Base-by-base conservation (phyloP, 768 basidiomycete genomes). In the Leccinum boreale region DNA sequence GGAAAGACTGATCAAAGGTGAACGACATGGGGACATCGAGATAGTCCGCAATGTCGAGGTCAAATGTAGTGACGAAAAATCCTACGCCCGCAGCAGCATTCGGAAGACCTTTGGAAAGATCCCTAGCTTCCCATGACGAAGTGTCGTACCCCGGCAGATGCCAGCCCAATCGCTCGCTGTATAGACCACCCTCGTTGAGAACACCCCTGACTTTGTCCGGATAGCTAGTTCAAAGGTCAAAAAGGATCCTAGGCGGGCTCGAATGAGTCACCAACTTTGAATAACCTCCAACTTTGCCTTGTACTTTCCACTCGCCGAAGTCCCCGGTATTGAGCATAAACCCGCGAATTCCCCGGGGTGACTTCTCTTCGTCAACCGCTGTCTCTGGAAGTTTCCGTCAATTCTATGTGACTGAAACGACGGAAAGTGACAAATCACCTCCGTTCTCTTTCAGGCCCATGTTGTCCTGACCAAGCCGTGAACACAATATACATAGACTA, bases 21-120 rank as follows among this genome's bases (percentile, higher is more conserved):
- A 92, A 90, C 14, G 86, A 87, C 63, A 92, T 73, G 60, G 82
- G 82, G 5, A 83, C 80, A 64, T 93, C 92, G n/a, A 82, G 70
- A 21, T 78, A 83, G 11, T 68, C 60, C 0, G 86, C 82, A 29
- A 92, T 76, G 46, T 79, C 65, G 39, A 93, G 73, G 14, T 82
- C 74, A 70, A 94, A 89, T 0, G 83, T 87, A 6, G 90, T 85
- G 21, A 88, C 80, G 67, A 92, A 93, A 75, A 93, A 92, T 7
- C 91, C 92, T 24, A 92, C 80, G 15, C 92, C 92, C 5, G 91
- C 82, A 15, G 70, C 59, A 8, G 74, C 74, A 44, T 74, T 69
- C 0, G 87, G 87, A 21, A 91, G 76, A 5, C 89, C 88, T 21
- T 76, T 64, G 3, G 80, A 73, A 12, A 90, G 76, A 24, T 85